Evolutionary conservation across 192 early-diverging fungal species (phyloP).

Genomic region (Coemansia sp.): DNA sequence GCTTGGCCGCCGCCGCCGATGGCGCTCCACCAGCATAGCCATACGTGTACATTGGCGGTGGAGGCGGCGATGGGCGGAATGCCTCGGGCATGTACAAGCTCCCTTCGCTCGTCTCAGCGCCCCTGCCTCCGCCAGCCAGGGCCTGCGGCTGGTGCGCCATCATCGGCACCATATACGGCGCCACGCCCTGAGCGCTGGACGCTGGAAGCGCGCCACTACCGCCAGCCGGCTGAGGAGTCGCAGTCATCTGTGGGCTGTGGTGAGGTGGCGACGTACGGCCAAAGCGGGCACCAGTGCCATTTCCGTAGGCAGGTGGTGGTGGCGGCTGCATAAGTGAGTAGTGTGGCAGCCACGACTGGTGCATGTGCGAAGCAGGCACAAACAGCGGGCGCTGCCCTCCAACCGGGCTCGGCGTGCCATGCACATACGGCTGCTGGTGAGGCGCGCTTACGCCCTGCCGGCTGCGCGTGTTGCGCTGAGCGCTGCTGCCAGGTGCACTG

Average conservation of each 20-base stretch:
- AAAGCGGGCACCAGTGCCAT: neutral
- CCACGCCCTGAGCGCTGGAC: neutral
- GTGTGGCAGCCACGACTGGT: conserved; percentile 16
- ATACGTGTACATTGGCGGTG: neutral
- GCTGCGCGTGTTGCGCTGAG: conserved; percentile 2
- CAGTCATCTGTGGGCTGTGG: conserved; percentile 10
- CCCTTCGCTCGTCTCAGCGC: neutral
- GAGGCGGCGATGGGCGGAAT: neutral
- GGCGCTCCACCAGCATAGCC: neutral
- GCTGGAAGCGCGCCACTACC: neutral
- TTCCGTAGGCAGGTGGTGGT: too few relatives aligned
- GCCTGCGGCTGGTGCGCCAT: neutral
- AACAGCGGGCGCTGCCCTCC: neutral
- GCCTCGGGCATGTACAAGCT: conserved; percentile 2
- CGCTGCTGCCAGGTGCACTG: conserved; percentile 7
- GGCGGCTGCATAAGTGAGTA: conserved; percentile 12
- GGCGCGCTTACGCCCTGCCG: neutral
- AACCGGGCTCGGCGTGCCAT: neutral
- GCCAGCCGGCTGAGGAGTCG: neutral
- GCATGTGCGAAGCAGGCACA: neutral
- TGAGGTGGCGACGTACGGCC: conserved; percentile 4
- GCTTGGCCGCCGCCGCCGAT: neutral
- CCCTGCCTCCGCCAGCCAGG: neutral
- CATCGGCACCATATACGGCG: conserved; percentile 14
- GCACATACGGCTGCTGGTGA: neutral